phyloP scores from a whole-genome alignment of 371 early-diverging fungal genomes.

The Capillidium rhysosporum region DNA sequence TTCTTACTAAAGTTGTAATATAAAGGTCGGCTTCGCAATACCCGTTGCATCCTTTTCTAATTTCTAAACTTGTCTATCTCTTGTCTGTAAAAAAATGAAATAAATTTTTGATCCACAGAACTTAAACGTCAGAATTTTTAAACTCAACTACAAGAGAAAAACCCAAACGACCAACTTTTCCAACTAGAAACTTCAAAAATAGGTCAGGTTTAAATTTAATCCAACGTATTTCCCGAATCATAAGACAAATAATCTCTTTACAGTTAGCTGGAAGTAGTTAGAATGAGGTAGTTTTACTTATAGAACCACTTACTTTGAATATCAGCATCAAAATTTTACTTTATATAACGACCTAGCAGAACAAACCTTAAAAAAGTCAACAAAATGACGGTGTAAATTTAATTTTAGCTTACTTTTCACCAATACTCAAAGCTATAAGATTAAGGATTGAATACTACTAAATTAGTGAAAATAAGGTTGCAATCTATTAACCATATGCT shows the following conservation, averaged over 20 bases:
- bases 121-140: no score
- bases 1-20: no score
- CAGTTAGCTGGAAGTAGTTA: constrained; percentile 70
- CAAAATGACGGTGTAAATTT: constrained; percentile 60
- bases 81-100: no score
- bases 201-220: no score
- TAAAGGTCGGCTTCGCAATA: no score
- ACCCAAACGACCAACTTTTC: no score
- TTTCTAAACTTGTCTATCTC: no score
- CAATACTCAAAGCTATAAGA: constrained; percentile 70
- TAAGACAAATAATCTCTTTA: constrained; percentile 78
- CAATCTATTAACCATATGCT: constrained; percentile 94
- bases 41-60: no score
- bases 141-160: no score
- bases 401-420: constrained; percentile 91
- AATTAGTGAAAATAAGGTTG: constrained; percentile 61
- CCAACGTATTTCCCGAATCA: constrained; percentile 21
- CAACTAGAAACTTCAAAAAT: no score
- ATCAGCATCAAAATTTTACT: constrained; percentile 32
- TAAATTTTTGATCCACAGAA: no score
- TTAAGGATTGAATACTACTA: constrained; percentile 62
- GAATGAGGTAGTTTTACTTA: constrained; percentile 92
- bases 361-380: constrained; percentile 72
- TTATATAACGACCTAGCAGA: constrained; percentile 89
- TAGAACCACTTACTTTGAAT: constrained; percentile 28